These are phyloP conservation scores for Wickerhamomyces mucosus DNA, from an alignment of 805 yeast genomes.

Conservation along the genomic window DNA sequence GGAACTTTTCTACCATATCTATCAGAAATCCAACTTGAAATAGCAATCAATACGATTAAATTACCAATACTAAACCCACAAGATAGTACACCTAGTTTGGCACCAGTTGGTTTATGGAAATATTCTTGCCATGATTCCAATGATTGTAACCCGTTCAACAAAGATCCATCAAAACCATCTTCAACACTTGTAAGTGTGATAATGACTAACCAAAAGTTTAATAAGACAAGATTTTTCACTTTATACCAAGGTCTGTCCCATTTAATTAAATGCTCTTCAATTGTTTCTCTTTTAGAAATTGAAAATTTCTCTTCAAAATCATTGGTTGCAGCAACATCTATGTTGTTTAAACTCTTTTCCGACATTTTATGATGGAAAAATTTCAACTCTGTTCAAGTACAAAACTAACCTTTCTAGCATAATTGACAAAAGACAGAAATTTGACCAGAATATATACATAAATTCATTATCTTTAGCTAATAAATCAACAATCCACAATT, in stretches of 20 bases:
- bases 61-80: conserved; percentile 34
- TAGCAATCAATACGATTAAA: conserved; percentile 21
- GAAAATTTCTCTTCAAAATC: too few relatives aligned
- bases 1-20: conserved; percentile 30
- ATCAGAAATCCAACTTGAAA: conserved; percentile 26
- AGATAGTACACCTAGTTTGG: conserved; percentile 28
- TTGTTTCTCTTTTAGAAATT: too few relatives aligned
- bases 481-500: too few relatives aligned
- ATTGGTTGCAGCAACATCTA: too few relatives aligned
- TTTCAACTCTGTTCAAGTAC: too few relatives aligned
- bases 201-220: conserved; percentile 29
- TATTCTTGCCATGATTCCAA: conserved; percentile 27
- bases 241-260: conserved; percentile 22
- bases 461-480: too few relatives aligned
- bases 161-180: conserved; percentile 37
- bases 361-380: too few relatives aligned
- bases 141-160: conserved; percentile 41
- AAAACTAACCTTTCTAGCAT: too few relatives aligned
- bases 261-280: too few relatives aligned
- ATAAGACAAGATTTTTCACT: conserved; percentile 26
- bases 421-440: too few relatives aligned
- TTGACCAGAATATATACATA: too few relatives aligned
- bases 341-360: too few relatives aligned
- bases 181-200: conserved; percentile 37
- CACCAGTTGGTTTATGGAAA: conserved; percentile 31